Percentiles rank a stretch among this genome's conserved stretches.
Evolutionary conservation across 441 rosid genomes (phyloP).

Genomic region (Theobroma grandiflorum): DNA sequence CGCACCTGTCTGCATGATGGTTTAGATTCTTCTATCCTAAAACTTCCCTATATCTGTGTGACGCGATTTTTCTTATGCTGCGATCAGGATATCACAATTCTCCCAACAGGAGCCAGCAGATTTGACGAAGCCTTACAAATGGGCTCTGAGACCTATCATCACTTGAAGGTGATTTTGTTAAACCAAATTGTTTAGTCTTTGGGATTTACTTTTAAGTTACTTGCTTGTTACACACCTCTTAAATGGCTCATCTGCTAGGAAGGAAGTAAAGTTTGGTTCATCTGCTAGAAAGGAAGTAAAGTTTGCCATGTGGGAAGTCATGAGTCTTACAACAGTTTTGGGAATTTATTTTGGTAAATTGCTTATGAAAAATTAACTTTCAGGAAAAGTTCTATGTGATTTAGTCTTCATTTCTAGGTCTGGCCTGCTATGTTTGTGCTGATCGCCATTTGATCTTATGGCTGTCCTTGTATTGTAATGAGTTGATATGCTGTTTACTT

Average conservation of each 20-base stretch:
- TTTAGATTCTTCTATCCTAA: not conserved
- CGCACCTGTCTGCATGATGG: not conserved
- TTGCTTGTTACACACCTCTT: not conserved
- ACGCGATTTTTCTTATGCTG: slow-evolving; percentile 16
- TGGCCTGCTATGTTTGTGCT: not conserved
- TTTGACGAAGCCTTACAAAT: slow-evolving; percentile 96
- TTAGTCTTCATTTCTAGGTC: slow-evolving; percentile 3
- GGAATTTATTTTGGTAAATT: slow-evolving; percentile 2
- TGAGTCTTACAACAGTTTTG: not conserved
- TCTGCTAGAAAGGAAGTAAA: not conserved
- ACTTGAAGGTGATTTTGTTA: slow-evolving; percentile 74
- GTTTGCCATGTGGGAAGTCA: not conserved
- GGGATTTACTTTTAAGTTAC: slow-evolving; percentile 16
- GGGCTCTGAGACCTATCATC: slow-evolving; percentile 97
- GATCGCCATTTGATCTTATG: not conserved
- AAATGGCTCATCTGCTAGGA: not conserved
- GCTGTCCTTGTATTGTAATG: not conserved
- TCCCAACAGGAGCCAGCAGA: slow-evolving; percentile 89
- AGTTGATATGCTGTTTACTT: slow-evolving; percentile 2
- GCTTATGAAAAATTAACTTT: not conserved
- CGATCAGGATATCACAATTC: slow-evolving; percentile 86
- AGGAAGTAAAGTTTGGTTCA: not conserved
- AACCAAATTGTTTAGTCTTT: slow-evolving; percentile 24
- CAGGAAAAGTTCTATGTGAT: not conserved
- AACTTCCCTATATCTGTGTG: slow-evolving; percentile 1